A percentile compares a stretch with the other conserved stretches of the same genome.
Conservation (phyloP, 305 asterid species). For the Solanum aculeatissimum region DNA sequence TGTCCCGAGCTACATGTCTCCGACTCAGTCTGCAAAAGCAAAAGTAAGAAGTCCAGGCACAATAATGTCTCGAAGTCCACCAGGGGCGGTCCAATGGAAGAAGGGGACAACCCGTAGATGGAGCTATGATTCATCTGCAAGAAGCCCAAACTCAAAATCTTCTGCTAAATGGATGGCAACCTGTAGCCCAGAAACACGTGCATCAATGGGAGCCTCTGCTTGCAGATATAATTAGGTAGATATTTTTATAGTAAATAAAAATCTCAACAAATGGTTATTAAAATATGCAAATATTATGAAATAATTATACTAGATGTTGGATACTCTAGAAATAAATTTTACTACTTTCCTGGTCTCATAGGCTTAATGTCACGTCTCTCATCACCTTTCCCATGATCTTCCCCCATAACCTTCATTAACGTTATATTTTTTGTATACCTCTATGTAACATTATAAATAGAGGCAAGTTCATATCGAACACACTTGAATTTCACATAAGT, state of each 20-base stretch:
- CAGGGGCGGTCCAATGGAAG: conserved; percentile 27
- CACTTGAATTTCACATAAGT: too few relatives aligned
- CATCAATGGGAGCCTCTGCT: conserved; percentile 18
- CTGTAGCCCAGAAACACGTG: conserved; percentile 50
- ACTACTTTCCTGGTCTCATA: neutral
- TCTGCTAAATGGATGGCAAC: conserved; percentile 24
- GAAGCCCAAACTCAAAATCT: conserved; percentile 48
- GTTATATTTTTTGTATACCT: neutral
- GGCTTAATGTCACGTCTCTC: neutral
- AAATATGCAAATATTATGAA: neutral
- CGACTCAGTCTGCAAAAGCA: conserved; percentile 73
- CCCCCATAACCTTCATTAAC: neutral
- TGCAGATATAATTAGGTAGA: conserved; percentile 26
- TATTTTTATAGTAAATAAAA: neutral
- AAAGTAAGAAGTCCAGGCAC: conserved; percentile 47
- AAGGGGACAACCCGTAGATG: conserved; percentile 19
- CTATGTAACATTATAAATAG: neutral
- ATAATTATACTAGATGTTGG: neutral
- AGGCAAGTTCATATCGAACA: too few relatives aligned
- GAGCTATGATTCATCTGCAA: conserved; percentile 29
- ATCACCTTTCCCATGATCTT: neutral
- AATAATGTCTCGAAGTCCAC: conserved; percentile 26
- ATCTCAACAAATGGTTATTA: neutral
- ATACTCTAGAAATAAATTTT: neutral
- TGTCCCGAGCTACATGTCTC: conserved; percentile 81